phyloP scores from a whole-genome alignment of 805 yeast genomes.

The Starmerella ratchasimensis region DNA sequence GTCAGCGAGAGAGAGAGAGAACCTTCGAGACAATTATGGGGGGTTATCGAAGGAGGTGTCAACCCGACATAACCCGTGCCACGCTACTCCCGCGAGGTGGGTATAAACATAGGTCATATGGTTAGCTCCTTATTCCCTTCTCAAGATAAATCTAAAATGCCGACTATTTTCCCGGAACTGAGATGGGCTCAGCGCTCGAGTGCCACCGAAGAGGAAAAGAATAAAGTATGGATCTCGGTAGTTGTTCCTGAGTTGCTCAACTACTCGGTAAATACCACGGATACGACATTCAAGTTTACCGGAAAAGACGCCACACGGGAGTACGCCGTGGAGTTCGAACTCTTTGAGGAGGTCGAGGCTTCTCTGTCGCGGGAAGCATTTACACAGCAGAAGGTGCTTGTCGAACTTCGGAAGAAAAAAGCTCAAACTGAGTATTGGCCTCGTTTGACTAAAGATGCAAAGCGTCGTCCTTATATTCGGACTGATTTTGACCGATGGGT shows the following conservation, averaged over 20 bases:
- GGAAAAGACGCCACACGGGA: slow-evolving; percentile 32
- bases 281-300: slow-evolving; percentile 40
- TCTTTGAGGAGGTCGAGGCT: slow-evolving; percentile 60
- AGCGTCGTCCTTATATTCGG: slow-evolving; percentile 63
- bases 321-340: slow-evolving; percentile 58
- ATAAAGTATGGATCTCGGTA: slow-evolving; percentile 61
- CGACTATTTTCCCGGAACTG: slow-evolving; percentile 34
- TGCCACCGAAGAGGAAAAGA: slow-evolving; percentile 56
- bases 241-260: slow-evolving; percentile 55
- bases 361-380: slow-evolving; percentile 44
- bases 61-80: too few relatives aligned
- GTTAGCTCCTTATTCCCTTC: too few relatives aligned
- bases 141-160: too few relatives aligned
- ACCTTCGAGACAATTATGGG: too few relatives aligned
- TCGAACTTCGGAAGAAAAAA: slow-evolving; percentile 57
- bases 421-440: slow-evolving; percentile 82
- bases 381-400: slow-evolving; percentile 50
- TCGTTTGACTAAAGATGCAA: slow-evolving; percentile 76
- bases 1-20: too few relatives aligned
- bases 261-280: slow-evolving; percentile 48
- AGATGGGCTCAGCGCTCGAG: slow-evolving; percentile 96
- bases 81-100: too few relatives aligned
- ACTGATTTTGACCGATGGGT: slow-evolving; percentile 98
- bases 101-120: too few relatives aligned
- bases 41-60: too few relatives aligned